Evolutionary conservation across 1,139 yeast species (phyloP), one percentile per base, ranked within the genome.

Genomic region (Neolecta irregularis): DNA sequence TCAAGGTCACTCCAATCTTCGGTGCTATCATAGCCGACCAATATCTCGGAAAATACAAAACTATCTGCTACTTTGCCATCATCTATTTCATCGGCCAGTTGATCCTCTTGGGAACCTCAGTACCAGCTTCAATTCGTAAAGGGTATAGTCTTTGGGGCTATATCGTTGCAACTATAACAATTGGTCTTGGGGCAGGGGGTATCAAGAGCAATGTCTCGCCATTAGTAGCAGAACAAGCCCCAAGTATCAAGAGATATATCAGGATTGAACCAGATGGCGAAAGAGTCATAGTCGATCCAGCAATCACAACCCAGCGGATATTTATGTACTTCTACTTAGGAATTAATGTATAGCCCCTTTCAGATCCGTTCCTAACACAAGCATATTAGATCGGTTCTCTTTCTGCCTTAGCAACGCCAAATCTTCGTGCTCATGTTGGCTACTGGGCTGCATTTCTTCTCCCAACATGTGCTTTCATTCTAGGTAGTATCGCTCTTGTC

Each of bases 321-420:
- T 74, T 81, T 44, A 66, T 77, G 63, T 61, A 74, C 25, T 80
- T 80, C 57, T 80, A 80, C 58, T 65, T 80, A 68, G 66, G 79
- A 50, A 75, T 80, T 53, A 81, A 81, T 53, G 59, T n/a, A n/a
- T n/a, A n/a, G n/a, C n/a, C n/a, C n/a, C n/a, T n/a, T n/a, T n/a
- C n/a, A n/a, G n/a, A n/a, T n/a, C n/a, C n/a, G n/a, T n/a, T n/a
- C n/a, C n/a, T n/a, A n/a, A n/a, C n/a, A n/a, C n/a, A n/a, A n/a
- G n/a, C n/a, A n/a, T n/a, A n/a, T n/a, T n/a, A n/a, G n/a, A n/a
- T 77, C 46, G 93, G 93, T 37, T 73, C 91, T 6, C 65, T 80
- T 47, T 67, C 79, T 42, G 75, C 78, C 42, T 64, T 80, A 44
- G 83, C 85, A 30, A 76, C 92, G 18, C 72, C 88, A 4, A 74